These are phyloP conservation scores for Vitis rupestris DNA, from an alignment of 164 flowering plant genomes.

Conservation along the genomic window DNA sequence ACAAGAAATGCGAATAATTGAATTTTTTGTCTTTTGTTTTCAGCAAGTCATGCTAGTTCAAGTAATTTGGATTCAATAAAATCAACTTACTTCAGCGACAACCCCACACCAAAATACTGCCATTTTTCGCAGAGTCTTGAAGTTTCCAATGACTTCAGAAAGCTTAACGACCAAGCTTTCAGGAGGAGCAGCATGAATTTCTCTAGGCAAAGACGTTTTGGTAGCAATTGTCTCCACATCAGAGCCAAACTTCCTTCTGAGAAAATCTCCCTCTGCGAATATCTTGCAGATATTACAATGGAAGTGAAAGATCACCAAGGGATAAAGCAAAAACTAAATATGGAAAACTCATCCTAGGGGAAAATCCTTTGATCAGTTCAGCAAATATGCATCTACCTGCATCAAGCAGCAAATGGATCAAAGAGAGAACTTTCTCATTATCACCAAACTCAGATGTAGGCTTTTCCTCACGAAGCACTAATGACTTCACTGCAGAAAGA, in stretches of 20 bases:
- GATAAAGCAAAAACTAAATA: slow-evolving; percentile 20
- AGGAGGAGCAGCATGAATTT: slow-evolving; percentile 83
- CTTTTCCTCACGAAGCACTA: slow-evolving; percentile 84
- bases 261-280: slow-evolving; percentile 73
- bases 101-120: slow-evolving; percentile 74
- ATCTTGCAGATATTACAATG: slow-evolving; percentile 80
- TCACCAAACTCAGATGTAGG: slow-evolving; percentile 40
- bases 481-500: slow-evolving; percentile 79
- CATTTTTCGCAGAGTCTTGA: slow-evolving; percentile 66
- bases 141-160: slow-evolving; percentile 79
- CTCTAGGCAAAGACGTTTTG: slow-evolving; percentile 52
- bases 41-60: neutral
- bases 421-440: slow-evolving; percentile 51
- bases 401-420: slow-evolving; percentile 54
- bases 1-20: neutral
- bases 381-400: slow-evolving; percentile 49
- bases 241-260: slow-evolving; percentile 38
- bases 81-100: slow-evolving; percentile 72
- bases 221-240: slow-evolving; percentile 22
- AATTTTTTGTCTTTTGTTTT: neutral
- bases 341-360: slow-evolving; percentile 10
- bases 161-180: slow-evolving; percentile 75
- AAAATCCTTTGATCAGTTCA: slow-evolving; percentile 6
- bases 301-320: slow-evolving; percentile 61
- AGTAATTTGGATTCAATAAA: neutral